Evolutionary conservation across 495 filamentous ascomycete genomes (phyloP).

Genomic region (Tuber aestivum): DNA sequence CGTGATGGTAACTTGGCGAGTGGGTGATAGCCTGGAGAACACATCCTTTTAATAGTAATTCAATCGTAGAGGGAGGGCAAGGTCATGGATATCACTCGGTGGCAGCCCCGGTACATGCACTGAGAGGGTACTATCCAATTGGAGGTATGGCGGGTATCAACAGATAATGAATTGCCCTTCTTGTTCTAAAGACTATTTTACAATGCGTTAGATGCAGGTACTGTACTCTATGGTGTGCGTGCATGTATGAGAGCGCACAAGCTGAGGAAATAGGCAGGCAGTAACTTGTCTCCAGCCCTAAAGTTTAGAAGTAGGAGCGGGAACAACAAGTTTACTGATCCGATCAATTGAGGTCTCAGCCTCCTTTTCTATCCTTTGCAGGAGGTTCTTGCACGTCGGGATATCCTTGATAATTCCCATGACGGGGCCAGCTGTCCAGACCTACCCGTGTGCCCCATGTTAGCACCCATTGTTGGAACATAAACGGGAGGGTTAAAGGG

Average conservation of each 20-base stretch:
- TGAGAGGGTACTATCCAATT: neutral
- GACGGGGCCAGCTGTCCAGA: conserved; percentile 62
- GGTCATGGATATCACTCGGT: neutral
- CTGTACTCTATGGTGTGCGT: neutral
- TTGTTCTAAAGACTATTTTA: neutral
- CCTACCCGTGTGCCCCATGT: conserved; percentile 36
- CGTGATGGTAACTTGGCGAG: too few relatives aligned
- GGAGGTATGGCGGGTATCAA: neutral
- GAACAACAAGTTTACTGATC: conserved; percentile 25
- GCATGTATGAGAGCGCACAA: neutral
- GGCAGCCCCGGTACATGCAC: neutral
- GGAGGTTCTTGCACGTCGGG: conserved; percentile 53
- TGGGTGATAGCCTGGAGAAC: neutral
- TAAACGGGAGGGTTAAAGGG: neutral
- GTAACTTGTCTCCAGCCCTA: conserved; percentile 4
- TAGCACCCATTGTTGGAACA: conserved; percentile 13
- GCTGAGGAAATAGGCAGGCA: neutral
- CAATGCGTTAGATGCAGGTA: neutral
- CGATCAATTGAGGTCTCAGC: conserved; percentile 52
- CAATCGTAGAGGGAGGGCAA: neutral
- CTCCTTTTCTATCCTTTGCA: conserved; percentile 57
- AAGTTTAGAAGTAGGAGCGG: conserved; percentile 26
- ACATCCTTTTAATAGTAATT: neutral
- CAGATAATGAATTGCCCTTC: neutral
- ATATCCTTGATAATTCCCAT: conserved; percentile 64